Conservation (phyloP, 805 yeast species). For the Jamesozyma spencerorum region DNA sequence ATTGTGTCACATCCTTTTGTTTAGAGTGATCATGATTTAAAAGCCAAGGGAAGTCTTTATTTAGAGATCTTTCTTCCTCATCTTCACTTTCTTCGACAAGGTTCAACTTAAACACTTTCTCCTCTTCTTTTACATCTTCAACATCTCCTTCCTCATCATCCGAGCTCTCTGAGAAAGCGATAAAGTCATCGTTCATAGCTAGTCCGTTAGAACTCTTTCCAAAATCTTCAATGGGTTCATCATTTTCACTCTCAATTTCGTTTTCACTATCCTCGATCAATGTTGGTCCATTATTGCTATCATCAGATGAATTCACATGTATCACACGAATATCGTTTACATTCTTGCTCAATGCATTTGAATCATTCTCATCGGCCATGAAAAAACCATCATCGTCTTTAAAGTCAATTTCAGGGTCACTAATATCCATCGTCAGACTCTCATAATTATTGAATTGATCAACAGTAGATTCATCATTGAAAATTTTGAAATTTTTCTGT, state of each 20-base stretch:
- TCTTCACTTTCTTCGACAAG: conserved; percentile 2
- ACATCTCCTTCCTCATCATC: conserved; percentile 19
- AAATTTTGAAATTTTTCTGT: conserved; percentile 23
- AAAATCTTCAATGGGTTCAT: neutral
- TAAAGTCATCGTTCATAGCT: conserved; percentile 35
- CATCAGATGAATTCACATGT: neutral
- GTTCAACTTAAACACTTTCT: neutral
- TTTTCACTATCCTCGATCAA: neutral
- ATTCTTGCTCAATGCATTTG: neutral
- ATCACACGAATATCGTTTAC: neutral
- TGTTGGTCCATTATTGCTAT: neutral
- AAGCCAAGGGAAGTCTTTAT: conserved; percentile 57
- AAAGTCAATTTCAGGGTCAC: conserved; percentile 8
- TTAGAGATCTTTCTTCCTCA: conserved; percentile 8
- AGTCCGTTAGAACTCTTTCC: conserved; percentile 17
- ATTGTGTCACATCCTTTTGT: conserved; percentile 70
- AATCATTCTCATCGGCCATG: neutral
- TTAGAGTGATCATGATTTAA: conserved; percentile 65
- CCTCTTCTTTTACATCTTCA: conserved; percentile 5
- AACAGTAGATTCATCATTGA: conserved; percentile 13
- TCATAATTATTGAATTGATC: conserved; percentile 25
- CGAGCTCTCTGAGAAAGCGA: conserved; percentile 31
- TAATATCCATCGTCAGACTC: conserved; percentile 14
- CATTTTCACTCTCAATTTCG: conserved; percentile 3
- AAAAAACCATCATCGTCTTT: conserved; percentile 2